phyloP scores from a whole-genome alignment of 768 basidiomycete species.

The Calocybe gangraenosa region DNA sequence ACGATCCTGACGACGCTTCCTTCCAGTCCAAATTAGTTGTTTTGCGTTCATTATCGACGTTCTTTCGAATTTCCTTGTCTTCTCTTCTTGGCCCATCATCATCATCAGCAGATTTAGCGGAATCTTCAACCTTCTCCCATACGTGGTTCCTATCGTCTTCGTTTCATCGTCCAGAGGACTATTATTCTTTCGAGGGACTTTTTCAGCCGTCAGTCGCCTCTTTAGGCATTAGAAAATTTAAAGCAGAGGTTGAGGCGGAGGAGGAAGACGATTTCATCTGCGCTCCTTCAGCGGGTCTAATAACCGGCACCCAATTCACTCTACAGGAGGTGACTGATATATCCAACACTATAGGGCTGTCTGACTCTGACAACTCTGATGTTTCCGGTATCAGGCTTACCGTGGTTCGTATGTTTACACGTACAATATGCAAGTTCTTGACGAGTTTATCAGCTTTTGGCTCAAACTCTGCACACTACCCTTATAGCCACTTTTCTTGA shows the following conservation, averaged over 20 bases:
- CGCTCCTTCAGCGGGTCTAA: conserved; percentile 12
- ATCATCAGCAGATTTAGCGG: no score
- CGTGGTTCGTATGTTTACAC: conserved; percentile 4
- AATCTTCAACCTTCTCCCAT: conserved; percentile 22
- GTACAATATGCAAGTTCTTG: background rate
- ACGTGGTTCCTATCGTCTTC: conserved; percentile 65
- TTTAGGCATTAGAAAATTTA: conserved; percentile 25
- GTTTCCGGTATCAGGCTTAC: conserved; percentile 4
- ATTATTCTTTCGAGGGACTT: conserved; percentile 46
- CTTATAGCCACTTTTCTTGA: conserved; percentile 85
- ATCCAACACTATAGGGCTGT: conserved; percentile 3
- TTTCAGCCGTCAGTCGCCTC: conserved; percentile 26
- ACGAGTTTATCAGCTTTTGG: conserved; percentile 48
- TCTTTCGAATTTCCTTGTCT: conserved; percentile 49
- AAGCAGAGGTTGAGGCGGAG: conserved; percentile 29
- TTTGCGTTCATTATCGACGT: conserved; percentile 64
- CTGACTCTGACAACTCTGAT: conserved; percentile 3
- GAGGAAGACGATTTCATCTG: conserved; percentile 30
- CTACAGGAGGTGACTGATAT: conserved; percentile 11
- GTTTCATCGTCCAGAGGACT: conserved; percentile 51
- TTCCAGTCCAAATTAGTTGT: conserved; percentile 75
- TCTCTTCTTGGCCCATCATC: conserved; percentile 13
- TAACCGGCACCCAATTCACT: conserved; percentile 1
- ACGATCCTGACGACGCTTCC: conserved; percentile 8
- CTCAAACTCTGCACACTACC: conserved; percentile 71